A percentile compares a stretch with the other conserved stretches of the same genome.
Conservation (phyloP, 2,329 filamentous ascomycete genomes). For the Botrytis deweyae region DNA sequence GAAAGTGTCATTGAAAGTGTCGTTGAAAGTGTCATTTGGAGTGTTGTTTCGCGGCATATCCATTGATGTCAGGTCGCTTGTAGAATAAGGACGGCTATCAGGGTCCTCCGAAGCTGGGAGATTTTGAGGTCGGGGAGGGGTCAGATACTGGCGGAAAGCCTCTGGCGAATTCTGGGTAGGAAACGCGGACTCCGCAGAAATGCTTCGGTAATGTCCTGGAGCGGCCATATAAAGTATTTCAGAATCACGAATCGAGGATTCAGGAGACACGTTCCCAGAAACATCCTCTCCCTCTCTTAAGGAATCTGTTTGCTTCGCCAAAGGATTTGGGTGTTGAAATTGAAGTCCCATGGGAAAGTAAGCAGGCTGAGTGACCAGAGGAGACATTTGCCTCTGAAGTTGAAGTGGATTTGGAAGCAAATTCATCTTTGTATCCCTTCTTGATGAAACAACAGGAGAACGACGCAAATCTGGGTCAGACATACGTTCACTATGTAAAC, state of each 20-base stretch:
- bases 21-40: conserved; percentile 4
- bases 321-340: background rate
- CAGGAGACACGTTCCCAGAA: background rate
- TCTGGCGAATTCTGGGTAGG: background rate
- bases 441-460: conserved; percentile 22
- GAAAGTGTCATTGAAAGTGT: background rate
- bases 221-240: conserved; percentile 14
- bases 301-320: background rate
- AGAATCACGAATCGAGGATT: conserved; percentile 8
- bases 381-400: background rate
- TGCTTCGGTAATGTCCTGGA: background rate
- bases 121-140: conserved; percentile 5
- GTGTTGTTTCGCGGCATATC: conserved; percentile 23
- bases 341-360: background rate
- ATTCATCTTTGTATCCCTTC: conserved; percentile 24
- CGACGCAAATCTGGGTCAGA: conserved; percentile 19
- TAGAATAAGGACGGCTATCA: conserved; percentile 25
- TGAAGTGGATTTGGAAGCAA: conserved; percentile 17
- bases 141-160: conserved; percentile 13
- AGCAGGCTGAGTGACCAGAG: background rate
- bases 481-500: conserved; percentile 19
- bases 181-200: background rate
- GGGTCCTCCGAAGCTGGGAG: conserved; percentile 1
- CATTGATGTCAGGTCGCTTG: conserved; percentile 25
- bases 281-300: background rate